Conservation (phyloP, 805 yeast genomes). For the Schwanniomyces pseudopolymorphus region DNA sequence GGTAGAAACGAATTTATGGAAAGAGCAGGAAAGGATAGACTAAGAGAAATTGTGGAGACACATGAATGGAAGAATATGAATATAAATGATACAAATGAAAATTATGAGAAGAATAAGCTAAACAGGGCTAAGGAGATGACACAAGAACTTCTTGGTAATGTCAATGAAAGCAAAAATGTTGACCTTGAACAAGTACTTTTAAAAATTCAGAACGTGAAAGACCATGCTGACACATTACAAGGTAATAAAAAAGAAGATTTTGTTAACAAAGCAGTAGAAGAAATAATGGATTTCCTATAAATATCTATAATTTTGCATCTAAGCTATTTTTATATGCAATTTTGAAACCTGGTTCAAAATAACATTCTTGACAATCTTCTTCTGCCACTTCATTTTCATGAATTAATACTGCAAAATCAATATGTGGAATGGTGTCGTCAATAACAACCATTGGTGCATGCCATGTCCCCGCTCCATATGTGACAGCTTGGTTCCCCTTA, state of each 20-base stretch:
- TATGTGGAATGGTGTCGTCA: constrained; percentile 48
- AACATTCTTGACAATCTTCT: constrained; percentile 82
- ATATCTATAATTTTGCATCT: constrained; percentile 12
- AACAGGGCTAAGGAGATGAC: constrained; percentile 26
- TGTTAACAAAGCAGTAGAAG: constrained; percentile 36
- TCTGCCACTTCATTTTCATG: constrained; percentile 78
- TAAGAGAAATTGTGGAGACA: constrained; percentile 47
- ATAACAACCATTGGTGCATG: constrained; percentile 96
- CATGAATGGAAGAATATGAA: constrained; percentile 43
- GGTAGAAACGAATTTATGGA: constrained; percentile 46
- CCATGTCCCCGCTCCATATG: constrained; percentile 86
- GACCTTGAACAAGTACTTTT: constrained; percentile 29
- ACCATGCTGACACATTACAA: constrained; percentile 12
- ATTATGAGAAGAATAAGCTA: constrained; percentile 20
- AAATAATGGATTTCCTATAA: constrained; percentile 38
- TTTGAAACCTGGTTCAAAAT: constrained; percentile 58
- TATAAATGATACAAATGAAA: constrained; percentile 3
- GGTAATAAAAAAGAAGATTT: constrained; percentile 28
- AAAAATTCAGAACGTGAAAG: constrained; percentile 36
- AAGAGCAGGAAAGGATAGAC: constrained; percentile 39
- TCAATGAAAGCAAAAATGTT: constrained; percentile 4
- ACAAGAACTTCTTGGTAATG: constrained; percentile 17
- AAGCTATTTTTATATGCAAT: constrained; percentile 22
- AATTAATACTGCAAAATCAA: constrained; percentile 85
- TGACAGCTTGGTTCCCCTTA: constrained; percentile 82